Conservation (phyloP, 176 grass and related monocot genomes). For the Musa beccarii region DNA sequence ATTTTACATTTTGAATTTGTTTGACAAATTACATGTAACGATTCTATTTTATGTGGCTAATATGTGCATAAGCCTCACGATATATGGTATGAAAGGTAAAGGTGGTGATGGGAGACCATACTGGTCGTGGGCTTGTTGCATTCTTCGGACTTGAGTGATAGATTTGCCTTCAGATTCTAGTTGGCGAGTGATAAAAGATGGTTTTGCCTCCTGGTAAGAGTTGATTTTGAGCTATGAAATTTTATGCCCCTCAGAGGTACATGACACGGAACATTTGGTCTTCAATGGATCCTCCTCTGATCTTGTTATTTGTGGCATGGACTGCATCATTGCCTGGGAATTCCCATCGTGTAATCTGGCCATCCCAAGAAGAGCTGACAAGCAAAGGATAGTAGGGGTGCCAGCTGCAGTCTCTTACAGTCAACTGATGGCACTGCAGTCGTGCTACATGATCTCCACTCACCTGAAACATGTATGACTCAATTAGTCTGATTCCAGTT, state of each 20-base stretch:
- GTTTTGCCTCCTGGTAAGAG: too few relatives aligned
- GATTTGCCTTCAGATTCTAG: too few relatives aligned
- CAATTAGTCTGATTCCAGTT: background rate
- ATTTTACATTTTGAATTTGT: too few relatives aligned
- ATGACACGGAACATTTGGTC: background rate
- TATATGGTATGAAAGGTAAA: too few relatives aligned
- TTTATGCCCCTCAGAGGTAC: background rate
- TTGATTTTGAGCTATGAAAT: background rate
- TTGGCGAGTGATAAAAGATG: too few relatives aligned
- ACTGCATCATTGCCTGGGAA: slow-evolving; percentile 11
- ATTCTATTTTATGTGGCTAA: too few relatives aligned
- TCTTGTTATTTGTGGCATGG: background rate
- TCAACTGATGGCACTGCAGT: slow-evolving; percentile 39
- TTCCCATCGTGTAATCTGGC: slow-evolving; percentile 40
- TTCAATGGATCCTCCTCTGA: background rate
- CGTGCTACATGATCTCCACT: slow-evolving; percentile 49
- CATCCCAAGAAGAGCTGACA: slow-evolving; percentile 74
- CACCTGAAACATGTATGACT: slow-evolving; percentile 37
- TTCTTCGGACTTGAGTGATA: too few relatives aligned
- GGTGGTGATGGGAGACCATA: too few relatives aligned
- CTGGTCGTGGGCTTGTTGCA: too few relatives aligned
- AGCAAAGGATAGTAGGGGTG: slow-evolving; percentile 62
- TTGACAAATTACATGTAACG: too few relatives aligned
- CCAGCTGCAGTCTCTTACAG: slow-evolving; percentile 80
- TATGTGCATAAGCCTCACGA: too few relatives aligned